Base-by-base conservation (phyloP, 2,329 filamentous ascomycete genomes). In the Clonostachys rhizophaga region DNA sequence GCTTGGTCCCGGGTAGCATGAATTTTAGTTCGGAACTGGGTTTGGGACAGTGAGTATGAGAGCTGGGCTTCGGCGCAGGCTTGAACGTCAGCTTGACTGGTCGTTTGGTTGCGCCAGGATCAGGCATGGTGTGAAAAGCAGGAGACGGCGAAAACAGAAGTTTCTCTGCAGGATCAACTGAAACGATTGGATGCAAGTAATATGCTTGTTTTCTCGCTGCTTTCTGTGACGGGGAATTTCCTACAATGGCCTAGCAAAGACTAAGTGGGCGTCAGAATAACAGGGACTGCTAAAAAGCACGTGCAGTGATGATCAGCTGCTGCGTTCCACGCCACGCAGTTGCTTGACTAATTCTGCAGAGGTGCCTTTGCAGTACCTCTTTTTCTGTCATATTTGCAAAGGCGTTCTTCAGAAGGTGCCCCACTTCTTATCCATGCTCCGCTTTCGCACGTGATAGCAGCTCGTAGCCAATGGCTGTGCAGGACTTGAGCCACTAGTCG, bases 21-120 rank as follows among this genome's bases (percentile, higher is more conserved):
- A 62, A 62, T 35, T 53, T 56, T 42, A 64, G 57, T 44, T 64
- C 63, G 24, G 58, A 54, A 37, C 56, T 57, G 17, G 45, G 41
- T 13, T 47, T 52, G 20, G 62, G 54, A 42, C 52, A 51, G 36
- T 63, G 60, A 39, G 58, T 44, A 34, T 61, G 53, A 10, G 47
- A 51, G 24, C 50, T 47, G 18, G 51, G 50, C 40, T 46, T 36
- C 39, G 54, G 56, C 18, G 57, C 53, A 16, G 61, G 57, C 48
- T 59, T 60, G 40, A 66, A 53, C 8, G 41, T 41, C 45, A 49
- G 53, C 47, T 55, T 57, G 33, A 56, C 49, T 1, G 57, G 50
- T 13, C 45, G 47, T 30, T 50, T 55, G 24, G 44, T 14, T 24
- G 46, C 40, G 17, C 44, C 43, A 24, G 51, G n/a, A 41, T 53